Evolutionary conservation across 306 rosid species (phyloP), one percentile per base, ranked within the genome.

Genomic region (Lagenaria siceraria): DNA sequence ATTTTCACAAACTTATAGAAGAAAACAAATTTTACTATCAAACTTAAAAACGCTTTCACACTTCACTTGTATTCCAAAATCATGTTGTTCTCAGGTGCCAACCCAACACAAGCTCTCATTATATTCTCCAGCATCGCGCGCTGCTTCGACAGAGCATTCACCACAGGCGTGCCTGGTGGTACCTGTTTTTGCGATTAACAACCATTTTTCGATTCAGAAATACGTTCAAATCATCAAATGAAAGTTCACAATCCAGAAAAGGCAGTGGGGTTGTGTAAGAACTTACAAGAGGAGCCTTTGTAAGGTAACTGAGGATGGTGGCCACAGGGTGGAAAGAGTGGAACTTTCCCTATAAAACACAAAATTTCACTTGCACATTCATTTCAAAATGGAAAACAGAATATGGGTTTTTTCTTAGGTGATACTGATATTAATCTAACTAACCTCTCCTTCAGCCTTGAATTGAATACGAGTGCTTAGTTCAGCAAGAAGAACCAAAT

Each of bases 51-150:
- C 74, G 0, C 25, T 46, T 25, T 46, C 29, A 22, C 2, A 24
- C 55, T 46, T 70, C 56, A 70, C 90, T 95, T 95, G 91, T 95
- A 92, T 81, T 95, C 99, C 68, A 95, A 88, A 62, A 95, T 95
- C 99, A 95, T 95, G 92, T 95, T 95, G 86, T 95, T 95, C 87
- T 95, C 99, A 5, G 99, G 99, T 61, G 99, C 96, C 87, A 95
- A 83, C 62, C 99, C 99, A 80, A 95, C 97, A 85, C 97, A 90
- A 62, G 97, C 99, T 82, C 99, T 88, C 90, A 95, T 24, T 31
- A 95, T 95, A 89, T 95, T 95, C 83, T 95, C 99, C 59, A 95
- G 90, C 99, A 95, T 95, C 10, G 99, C 96, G 29, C 99, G 82
- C 89, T 95, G 99, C 96, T 95, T 95, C 5, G 99, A 87, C 75